Percentiles rank a stretch among this genome's conserved stretches.
Evolutionary conservation across 2,329 filamentous ascomycete species (phyloP).

Genomic region (Colletotrichum sp.): DNA sequence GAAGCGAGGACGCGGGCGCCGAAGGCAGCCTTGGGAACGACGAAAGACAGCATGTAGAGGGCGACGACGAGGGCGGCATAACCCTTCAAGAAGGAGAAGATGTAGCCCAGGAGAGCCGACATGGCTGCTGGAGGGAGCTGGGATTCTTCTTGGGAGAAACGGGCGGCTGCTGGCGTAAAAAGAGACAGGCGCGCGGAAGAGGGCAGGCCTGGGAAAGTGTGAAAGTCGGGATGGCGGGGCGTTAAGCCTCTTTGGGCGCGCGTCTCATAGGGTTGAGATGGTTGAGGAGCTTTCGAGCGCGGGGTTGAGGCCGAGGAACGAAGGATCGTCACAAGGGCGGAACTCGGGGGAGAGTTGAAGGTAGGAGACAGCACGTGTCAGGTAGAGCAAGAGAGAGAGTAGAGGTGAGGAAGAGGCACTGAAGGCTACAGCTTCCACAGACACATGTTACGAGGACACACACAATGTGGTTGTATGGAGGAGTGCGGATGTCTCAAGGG

Average conservation of each 20-base stretch:
- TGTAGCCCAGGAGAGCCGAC: constrained; percentile 38
- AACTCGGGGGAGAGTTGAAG: neutral
- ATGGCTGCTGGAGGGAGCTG: constrained; percentile 30
- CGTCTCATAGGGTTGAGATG: neutral
- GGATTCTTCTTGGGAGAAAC: neutral
- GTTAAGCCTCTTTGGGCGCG: constrained; percentile 18
- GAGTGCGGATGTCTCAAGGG: constrained; percentile 9
- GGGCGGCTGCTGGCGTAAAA: constrained; percentile 9
- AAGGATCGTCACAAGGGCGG: constrained; percentile 18
- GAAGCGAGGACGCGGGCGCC: constrained; percentile 70
- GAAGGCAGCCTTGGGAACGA: constrained; percentile 67
- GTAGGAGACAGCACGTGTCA: neutral
- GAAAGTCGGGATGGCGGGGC: constrained; percentile 6
- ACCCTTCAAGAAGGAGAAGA: constrained; percentile 53
- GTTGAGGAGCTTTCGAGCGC: constrained; percentile 15
- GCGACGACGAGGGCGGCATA: constrained; percentile 56
- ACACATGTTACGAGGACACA: constrained; percentile 15
- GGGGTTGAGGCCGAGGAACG: constrained; percentile 8
- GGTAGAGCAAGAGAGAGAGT: neutral
- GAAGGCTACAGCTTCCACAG: constrained; percentile 5
- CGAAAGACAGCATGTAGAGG: constrained; percentile 68
- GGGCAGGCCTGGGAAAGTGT: neutral
- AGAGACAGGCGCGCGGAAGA: constrained; percentile 11
- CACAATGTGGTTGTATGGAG: neutral
- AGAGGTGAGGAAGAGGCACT: neutral